These are phyloP conservation scores for Plectosphaerella plurivora DNA, from an alignment of 2,329 filamentous ascomycete species.

Conservation along the genomic window DNA sequence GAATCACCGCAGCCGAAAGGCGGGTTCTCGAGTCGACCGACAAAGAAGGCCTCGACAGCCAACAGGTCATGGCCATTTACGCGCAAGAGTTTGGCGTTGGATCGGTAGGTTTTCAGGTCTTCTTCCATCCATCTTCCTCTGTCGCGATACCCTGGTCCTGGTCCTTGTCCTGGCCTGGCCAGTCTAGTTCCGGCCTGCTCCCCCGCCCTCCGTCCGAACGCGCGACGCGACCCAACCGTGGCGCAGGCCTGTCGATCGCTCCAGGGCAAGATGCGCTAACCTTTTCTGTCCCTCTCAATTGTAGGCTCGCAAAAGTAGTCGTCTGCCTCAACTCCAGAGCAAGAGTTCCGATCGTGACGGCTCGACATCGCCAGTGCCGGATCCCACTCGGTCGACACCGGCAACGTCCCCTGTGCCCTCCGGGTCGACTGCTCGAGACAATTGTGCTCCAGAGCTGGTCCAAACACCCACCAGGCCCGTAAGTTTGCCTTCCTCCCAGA, in stretches of 20 bases:
- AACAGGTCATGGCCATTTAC: conserved; percentile 32
- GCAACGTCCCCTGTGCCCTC: neutral
- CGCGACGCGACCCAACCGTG: conserved; percentile 7
- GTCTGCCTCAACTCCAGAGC: conserved; percentile 7
- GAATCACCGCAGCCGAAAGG: too few relatives aligned
- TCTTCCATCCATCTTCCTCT: conserved; percentile 3
- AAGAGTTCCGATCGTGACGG: neutral
- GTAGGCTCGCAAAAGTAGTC: conserved; percentile 9
- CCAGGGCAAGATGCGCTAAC: conserved; percentile 7
- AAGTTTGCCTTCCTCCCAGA: conserved; percentile 1
- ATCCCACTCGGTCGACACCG: neutral
- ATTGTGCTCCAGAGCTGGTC: conserved; percentile 1
- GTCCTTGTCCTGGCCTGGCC: conserved; percentile 5
- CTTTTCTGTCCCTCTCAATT: neutral
- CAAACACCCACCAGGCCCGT: conserved; percentile 4
- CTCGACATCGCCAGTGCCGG: neutral
- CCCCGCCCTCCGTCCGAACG: conserved; percentile 1
- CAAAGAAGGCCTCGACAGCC: conserved; percentile 27
- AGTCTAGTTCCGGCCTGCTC: conserved; percentile 3
- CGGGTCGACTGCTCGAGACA: neutral
- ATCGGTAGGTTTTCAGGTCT: conserved; percentile 26
- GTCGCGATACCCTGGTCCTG: conserved; percentile 1
- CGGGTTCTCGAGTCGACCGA: too few relatives aligned
- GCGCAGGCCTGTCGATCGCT: conserved; percentile 3
- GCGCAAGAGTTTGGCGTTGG: conserved; percentile 32